Conservation (phyloP, 2,329 filamentous ascomycete genomes). For the Fusarium sp. region DNA sequence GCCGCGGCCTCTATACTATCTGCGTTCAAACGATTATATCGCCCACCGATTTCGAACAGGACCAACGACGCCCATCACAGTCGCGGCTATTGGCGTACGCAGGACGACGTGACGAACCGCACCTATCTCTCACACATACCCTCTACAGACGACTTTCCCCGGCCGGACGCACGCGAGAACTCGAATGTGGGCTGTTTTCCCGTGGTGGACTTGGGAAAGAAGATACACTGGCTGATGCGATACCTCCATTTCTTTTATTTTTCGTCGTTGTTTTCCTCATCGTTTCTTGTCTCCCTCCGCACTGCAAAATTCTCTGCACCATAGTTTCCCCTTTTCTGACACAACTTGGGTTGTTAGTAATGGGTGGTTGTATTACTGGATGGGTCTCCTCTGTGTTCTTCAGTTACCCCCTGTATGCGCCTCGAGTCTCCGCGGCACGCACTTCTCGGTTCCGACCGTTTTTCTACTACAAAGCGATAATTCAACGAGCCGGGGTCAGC, state of each 20-base stretch:
- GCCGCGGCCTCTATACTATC: slow-evolving; percentile 43
- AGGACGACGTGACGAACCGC: slow-evolving; percentile 56
- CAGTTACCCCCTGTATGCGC: slow-evolving; percentile 43
- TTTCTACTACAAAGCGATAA: slow-evolving; percentile 32
- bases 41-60: slow-evolving; percentile 45
- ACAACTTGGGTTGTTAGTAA: slow-evolving; percentile 46
- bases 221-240: slow-evolving; percentile 48
- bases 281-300: slow-evolving; percentile 40
- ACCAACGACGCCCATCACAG: slow-evolving; percentile 46
- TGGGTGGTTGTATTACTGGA: slow-evolving; percentile 53
- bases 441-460: slow-evolving; percentile 33
- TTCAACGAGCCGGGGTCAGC: slow-evolving; percentile 33
- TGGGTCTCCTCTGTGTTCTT: slow-evolving; percentile 47
- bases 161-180: slow-evolving; percentile 38
- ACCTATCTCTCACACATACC: slow-evolving; percentile 48
- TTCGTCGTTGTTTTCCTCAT: slow-evolving; percentile 30
- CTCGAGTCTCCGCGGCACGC: slow-evolving; percentile 31
- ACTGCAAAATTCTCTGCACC: slow-evolving; percentile 50
- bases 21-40: slow-evolving; percentile 48
- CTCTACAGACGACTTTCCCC: slow-evolving; percentile 43
- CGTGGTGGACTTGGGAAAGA: slow-evolving; percentile 40
- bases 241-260: slow-evolving; percentile 49
- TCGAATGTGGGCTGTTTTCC: slow-evolving; percentile 39
- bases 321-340: slow-evolving; percentile 48
- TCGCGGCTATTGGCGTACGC: slow-evolving; percentile 52